These are phyloP conservation scores for Boeremia exigua DNA, from an alignment of 2,329 filamentous ascomycete species.

Conservation along the genomic window DNA sequence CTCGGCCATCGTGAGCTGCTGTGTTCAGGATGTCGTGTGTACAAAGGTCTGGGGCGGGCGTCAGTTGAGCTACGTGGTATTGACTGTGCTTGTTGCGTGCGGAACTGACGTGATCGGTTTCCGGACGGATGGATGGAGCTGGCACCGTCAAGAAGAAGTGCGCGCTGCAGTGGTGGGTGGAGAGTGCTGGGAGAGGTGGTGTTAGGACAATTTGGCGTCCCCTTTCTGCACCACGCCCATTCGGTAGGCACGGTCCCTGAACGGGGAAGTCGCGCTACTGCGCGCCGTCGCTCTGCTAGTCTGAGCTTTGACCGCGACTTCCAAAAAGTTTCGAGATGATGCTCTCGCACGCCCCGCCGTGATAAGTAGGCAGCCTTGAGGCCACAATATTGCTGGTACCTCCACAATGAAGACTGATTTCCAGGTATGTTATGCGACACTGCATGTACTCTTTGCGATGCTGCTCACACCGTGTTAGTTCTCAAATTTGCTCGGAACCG, in stretches of 20 bases:
- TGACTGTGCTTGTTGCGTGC: neutral
- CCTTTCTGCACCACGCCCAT: conserved; percentile 48
- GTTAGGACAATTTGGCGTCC: conserved; percentile 46
- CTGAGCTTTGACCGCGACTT: conserved; percentile 32
- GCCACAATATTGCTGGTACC: neutral
- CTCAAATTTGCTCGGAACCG: conserved; percentile 96
- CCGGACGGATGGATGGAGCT: neutral
- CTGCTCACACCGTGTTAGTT: conserved; percentile 69
- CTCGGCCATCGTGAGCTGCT: conserved; percentile 62
- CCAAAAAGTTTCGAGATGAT: conserved; percentile 46
- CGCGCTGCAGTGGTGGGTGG: conserved; percentile 11
- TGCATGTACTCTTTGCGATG: neutral
- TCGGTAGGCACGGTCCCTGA: conserved; percentile 48
- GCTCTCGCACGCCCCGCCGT: conserved; percentile 29
- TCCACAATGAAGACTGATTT: conserved; percentile 95
- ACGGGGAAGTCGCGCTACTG: conserved; percentile 43
- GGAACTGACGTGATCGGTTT: conserved; percentile 10
- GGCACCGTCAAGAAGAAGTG: conserved; percentile 6
- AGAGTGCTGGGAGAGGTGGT: conserved; percentile 18
- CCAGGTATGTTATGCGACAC: conserved; percentile 66
- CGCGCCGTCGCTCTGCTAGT: conserved; percentile 24
- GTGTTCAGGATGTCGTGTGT: conserved; percentile 28
- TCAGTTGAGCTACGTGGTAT: conserved; percentile 22
- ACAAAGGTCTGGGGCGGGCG: conserved; percentile 25
- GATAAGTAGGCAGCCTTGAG: conserved; percentile 19